phyloP scores from a whole-genome alignment of 169 alveolate species.

The Eimeria zaria region DNA sequence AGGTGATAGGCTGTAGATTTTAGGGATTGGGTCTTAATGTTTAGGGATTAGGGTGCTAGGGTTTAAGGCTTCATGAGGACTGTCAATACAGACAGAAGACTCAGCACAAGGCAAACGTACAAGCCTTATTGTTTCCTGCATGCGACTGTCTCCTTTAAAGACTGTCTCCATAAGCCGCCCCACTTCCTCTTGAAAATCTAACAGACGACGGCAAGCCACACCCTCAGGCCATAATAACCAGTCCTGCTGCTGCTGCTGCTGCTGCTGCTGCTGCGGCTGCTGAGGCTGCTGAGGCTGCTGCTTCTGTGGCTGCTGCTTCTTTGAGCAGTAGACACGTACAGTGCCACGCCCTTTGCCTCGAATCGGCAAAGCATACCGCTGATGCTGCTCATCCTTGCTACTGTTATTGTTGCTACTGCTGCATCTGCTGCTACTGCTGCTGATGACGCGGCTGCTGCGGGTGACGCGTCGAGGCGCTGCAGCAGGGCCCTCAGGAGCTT shows the following conservation, averaged over 20 bases:
- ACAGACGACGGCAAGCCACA: constrained; percentile 49
- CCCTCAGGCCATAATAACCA: constrained; percentile 1
- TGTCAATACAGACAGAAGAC: background rate
- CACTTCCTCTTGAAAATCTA: constrained; percentile 22
- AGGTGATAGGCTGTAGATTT: no score
- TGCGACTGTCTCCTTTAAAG: constrained; percentile 14
- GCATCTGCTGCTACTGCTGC: constrained; percentile 13
- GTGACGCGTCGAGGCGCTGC: constrained; percentile 9
- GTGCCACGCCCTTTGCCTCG: constrained; percentile 5
- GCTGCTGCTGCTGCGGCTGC: constrained; percentile 30
- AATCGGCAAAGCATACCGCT: background rate
- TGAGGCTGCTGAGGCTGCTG: no score
- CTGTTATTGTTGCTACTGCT: constrained; percentile 15
- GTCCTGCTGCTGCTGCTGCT: constrained; percentile 30
- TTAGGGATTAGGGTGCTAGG: no score
- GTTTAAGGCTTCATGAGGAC: no score
- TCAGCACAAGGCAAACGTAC: background rate
- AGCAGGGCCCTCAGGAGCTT: background rate
- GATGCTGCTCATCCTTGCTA: background rate
- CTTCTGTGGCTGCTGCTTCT: constrained; percentile 33
- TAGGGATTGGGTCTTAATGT: no score
- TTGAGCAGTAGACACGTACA: background rate
- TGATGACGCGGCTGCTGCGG: constrained; percentile 34
- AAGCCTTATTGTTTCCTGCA: background rate
- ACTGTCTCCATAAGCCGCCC: constrained; percentile 13